Evolutionary conservation across 805 yeast species (phyloP), one percentile per base, ranked within the genome.

Genomic region (Candida coleopterorum): DNA sequence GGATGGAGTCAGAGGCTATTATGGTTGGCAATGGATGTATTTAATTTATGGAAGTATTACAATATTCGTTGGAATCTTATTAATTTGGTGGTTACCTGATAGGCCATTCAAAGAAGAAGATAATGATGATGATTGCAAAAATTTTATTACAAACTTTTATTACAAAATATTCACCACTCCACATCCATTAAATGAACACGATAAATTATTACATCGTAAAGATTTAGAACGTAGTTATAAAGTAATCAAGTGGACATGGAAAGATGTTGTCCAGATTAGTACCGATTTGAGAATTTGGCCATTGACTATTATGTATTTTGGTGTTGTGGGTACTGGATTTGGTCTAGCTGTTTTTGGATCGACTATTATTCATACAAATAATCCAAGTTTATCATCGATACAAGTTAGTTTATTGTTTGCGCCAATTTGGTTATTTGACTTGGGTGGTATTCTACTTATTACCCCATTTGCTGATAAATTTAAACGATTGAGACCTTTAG

Each of bases 1-100:
- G 77, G 89, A 86, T 53, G 81, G 80, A 41, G 61, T 47, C 12
- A 61, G 75, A 22, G 95, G 95, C 2, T 66, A 68, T 40, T 73
- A 80, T 33, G 96, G 95, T 22, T 86, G 87, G 81, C 87, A 82
- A 60, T 86, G 94, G 95, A 71, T 84, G 69, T 86, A 78, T 58
- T 64, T 86, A 40, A 72, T 81, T 6, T 87, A 85, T 52, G 96
- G 96, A 6, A 64, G 73, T 14, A 57, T 85, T 30, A 82, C 94
- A 9, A 60, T 81, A 1, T 59, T 65, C 25, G 75, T 76, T 28
- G 94, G 94, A 10, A 55, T 85, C 11, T 44, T 72, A 2, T 64
- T 86, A 32, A 53, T 81, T 15, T 80, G 90, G 84, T 85, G 94
- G 94, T 71, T 86, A 27, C 96, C 96, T 1, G 94, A 84, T 50